These are phyloP conservation scores for Herpetospermum pedunculosum DNA, from an alignment of 306 rosid species.

Conservation along the genomic window DNA sequence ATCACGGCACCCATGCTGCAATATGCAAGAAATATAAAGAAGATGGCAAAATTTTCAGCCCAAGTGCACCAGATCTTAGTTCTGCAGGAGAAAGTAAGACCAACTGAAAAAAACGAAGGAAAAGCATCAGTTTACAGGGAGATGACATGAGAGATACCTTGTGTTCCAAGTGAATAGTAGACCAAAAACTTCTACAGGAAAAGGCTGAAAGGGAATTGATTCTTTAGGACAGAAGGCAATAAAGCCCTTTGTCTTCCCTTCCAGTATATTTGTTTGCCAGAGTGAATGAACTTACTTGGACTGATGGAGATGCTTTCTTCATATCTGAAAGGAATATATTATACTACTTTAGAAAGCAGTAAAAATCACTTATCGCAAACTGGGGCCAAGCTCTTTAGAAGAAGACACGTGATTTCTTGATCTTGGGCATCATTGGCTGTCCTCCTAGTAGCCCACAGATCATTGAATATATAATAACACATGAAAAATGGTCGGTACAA, in stretches of 20 bases:
- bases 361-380: background rate
- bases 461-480: background rate
- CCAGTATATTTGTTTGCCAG: constrained; percentile 1
- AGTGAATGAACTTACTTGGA: background rate
- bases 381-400: background rate
- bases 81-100: background rate
- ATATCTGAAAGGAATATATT: background rate
- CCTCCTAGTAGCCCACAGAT: background rate
- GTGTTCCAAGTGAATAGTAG: constrained; percentile 16
- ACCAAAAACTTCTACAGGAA: constrained; percentile 7
- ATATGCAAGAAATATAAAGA: background rate
- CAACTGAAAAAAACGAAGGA: background rate
- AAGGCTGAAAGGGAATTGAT: constrained; percentile 21
- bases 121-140: background rate
- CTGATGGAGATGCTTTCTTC: constrained; percentile 8
- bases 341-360: constrained; percentile 10
- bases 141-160: constrained; percentile 13
- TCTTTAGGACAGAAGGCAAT: constrained; percentile 10
- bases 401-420: background rate
- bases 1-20: constrained; percentile 26
- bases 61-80: background rate
- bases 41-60: background rate
- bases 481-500: background rate
- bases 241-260: constrained; percentile 2
- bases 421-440: background rate